These are phyloP conservation scores for Ustulina deusta DNA, from an alignment of 2,329 filamentous ascomycete genomes.

Conservation along the genomic window DNA sequence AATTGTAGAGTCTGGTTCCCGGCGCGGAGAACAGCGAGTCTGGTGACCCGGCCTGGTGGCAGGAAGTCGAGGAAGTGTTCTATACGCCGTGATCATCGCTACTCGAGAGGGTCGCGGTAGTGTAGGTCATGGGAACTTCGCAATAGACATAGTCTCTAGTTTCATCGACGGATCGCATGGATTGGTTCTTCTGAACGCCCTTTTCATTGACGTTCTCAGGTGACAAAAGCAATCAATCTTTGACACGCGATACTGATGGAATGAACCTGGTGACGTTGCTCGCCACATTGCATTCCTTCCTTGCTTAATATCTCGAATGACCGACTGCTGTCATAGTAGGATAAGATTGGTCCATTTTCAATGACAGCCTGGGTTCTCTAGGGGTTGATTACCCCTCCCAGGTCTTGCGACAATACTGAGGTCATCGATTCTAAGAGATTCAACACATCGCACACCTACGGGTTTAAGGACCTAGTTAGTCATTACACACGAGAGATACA, in stretches of 20 bases:
- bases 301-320: background rate
- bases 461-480: background rate
- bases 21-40: slow-evolving; percentile 70
- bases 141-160: background rate
- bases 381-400: background rate
- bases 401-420: background rate
- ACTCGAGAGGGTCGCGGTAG: background rate
- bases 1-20: slow-evolving; percentile 60
- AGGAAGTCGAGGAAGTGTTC: slow-evolving; percentile 76
- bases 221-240: background rate
- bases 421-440: background rate
- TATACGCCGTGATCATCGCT: slow-evolving; percentile 60
- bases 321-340: background rate
- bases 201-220: background rate
- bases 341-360: background rate
- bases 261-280: background rate
- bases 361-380: background rate
- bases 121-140: background rate
- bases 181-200: background rate
- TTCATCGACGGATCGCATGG: background rate
- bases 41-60: slow-evolving; percentile 76
- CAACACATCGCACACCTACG: background rate
- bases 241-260: background rate
- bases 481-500: background rate
- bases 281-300: background rate